A percentile compares a stretch with the other conserved stretches of the same genome.
These are phyloP conservation scores for Gnomoniopsis sp. DNA, from an alignment of 2,329 filamentous ascomycete species.

Conservation along the genomic window DNA sequence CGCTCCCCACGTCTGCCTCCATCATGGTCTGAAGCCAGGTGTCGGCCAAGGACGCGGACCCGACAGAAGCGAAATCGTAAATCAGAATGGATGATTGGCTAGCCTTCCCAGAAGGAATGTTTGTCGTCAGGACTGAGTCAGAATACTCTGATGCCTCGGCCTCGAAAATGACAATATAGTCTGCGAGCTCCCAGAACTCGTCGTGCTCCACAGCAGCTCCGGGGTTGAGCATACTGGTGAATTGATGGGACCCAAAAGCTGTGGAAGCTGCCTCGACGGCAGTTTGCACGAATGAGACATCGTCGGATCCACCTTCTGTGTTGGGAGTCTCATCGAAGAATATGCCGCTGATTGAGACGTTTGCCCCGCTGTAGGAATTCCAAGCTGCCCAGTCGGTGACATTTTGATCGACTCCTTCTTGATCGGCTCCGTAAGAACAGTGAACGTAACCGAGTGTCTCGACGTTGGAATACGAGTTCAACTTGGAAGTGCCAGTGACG, in stretches of 20 bases:
- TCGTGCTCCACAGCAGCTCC: neutral
- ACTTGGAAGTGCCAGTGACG: neutral
- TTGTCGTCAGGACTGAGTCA: neutral
- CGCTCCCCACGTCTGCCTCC: neutral
- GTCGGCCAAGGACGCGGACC: neutral
- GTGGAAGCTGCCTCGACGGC: constrained; percentile 1
- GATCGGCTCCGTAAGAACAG: neutral
- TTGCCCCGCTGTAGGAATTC: neutral
- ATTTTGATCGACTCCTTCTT: constrained; percentile 6
- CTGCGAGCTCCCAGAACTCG: constrained; percentile 3
- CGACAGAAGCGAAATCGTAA: neutral
- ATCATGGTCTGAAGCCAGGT: constrained; percentile 4
- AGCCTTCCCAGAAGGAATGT: constrained; percentile 4
- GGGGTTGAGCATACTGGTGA: constrained; percentile 14
- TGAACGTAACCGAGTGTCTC: constrained; percentile 13
- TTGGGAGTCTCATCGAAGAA: constrained; percentile 18
- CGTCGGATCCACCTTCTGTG: constrained; percentile 7
- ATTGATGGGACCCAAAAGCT: neutral
- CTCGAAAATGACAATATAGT: constrained; percentile 10
- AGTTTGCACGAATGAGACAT: constrained; percentile 8
- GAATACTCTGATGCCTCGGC: constrained; percentile 3
- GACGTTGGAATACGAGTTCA: constrained; percentile 12
- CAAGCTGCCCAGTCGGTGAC: constrained; percentile 6
- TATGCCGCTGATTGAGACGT: constrained; percentile 14
- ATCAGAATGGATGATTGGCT: constrained; percentile 8